These are phyloP conservation scores for Begonia peltatifolia DNA, from an alignment of 306 rosid genomes.

Conservation along the genomic window DNA sequence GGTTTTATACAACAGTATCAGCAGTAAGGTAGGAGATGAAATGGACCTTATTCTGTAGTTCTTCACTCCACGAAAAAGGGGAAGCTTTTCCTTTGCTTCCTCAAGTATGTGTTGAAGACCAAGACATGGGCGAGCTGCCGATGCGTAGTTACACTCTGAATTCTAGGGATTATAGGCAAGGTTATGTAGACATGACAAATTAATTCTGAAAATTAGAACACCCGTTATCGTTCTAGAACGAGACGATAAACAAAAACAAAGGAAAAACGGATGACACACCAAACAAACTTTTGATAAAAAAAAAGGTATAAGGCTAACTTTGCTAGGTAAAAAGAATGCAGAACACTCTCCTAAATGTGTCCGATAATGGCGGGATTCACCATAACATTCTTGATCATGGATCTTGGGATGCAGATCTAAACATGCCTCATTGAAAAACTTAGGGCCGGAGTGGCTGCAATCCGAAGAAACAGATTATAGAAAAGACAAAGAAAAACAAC, in stretches of 20 bases:
- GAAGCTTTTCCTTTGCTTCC: constrained; percentile 5
- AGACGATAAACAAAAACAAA: not conserved
- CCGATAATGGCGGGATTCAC: not conserved
- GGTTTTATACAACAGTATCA: constrained; percentile 55
- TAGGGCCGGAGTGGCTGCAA: constrained; percentile 54
- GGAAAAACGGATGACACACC: not conserved
- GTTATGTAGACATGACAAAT: constrained; percentile 9
- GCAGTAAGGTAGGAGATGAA: constrained; percentile 3
- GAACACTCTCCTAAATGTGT: not conserved
- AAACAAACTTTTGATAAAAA: not conserved
- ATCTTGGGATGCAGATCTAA: constrained; percentile 29
- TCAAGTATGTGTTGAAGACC: constrained; percentile 37
- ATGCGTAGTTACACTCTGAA: constrained; percentile 70
- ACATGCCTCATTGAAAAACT: constrained; percentile 62
- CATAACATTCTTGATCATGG: constrained; percentile 2
- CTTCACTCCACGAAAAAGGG: constrained; percentile 40
- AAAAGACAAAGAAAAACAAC: not conserved
- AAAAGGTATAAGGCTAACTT: not conserved
- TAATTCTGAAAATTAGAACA: not conserved
- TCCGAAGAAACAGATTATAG: not conserved
- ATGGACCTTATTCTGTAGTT: constrained; percentile 46
- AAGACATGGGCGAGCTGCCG: constrained; percentile 55
- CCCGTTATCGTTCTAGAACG: not conserved
- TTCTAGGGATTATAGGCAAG: constrained; percentile 15
- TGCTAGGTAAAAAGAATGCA: not conserved